phyloP scores from a whole-genome alignment of 2,329 filamentous ascomycete genomes.

The Myotisia sp. region DNA sequence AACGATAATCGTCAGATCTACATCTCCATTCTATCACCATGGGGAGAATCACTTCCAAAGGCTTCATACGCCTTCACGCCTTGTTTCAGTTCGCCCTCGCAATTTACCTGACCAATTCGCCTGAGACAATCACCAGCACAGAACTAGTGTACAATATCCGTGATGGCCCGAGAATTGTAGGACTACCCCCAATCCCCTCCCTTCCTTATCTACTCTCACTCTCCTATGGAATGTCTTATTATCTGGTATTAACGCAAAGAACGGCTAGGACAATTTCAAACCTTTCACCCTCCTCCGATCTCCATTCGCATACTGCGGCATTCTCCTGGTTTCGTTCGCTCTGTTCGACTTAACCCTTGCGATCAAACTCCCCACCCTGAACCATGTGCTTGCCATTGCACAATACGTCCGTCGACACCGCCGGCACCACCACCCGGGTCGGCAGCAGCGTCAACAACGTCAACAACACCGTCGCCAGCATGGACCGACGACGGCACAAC shows the following conservation, averaged over 20 bases:
- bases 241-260: neutral
- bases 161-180: constrained; percentile 68
- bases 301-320: constrained; percentile 50
- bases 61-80: constrained; percentile 66
- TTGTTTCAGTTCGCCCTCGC: constrained; percentile 74
- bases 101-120: constrained; percentile 67
- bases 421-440: neutral
- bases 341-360: constrained; percentile 53
- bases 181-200: neutral
- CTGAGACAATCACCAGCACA: constrained; percentile 59
- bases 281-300: constrained; percentile 55
- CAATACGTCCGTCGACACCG: constrained; percentile 21
- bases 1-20: too few species aligned
- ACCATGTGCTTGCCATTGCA: constrained; percentile 48
- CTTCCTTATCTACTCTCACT: neutral
- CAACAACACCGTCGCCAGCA: neutral
- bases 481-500: neutral
- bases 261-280: constrained; percentile 37
- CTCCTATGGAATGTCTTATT: neutral
- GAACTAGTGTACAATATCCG: constrained; percentile 67
- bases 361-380: constrained; percentile 42
- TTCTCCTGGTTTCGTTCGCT: constrained; percentile 55
- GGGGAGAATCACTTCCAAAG: constrained; percentile 66
- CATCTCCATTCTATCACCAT: too few species aligned
- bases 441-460: constrained; percentile 1